Base-by-base conservation (phyloP, 345 rosid species). In the Chamaenerion angustifolium region DNA sequence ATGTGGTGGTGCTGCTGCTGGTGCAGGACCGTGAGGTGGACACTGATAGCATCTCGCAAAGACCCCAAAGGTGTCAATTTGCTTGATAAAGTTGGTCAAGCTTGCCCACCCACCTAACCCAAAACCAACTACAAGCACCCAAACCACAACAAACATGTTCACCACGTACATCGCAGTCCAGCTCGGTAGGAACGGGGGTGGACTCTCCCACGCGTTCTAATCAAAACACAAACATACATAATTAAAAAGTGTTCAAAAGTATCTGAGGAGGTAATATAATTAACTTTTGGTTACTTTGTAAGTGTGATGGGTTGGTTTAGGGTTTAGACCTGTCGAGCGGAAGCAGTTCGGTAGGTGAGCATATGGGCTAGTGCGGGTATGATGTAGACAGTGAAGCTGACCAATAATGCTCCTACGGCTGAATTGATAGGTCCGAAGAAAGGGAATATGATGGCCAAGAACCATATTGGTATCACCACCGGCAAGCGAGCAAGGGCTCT, bases 341-440 rank as follows among this genome's bases (percentile, higher is more conserved):
- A 50, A 50, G 74, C 64, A 41, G 66, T 56, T 45, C 70, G 42
- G 61, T 60, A 69, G 49, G 74, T 69, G 43, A 69, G 67, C 67
- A 69, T 69, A 51, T 69, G 74, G 19, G 74, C 74, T 46, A 65
- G 8, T 37, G 74, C 45, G 0, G 74, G 74, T 57, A 69, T 65
- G 12, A 69, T 61, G 51, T 69, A 69, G n/a, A 69, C 74, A 23
- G 74, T 69, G 70, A 69, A 69, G 67, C 67, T 69, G 52, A 69
- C 74, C 35, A 69, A 23, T 16, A 69, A 67, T 0, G 74, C 70
- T 0, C 74, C 74, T 0, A 69, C 74, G 0, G 74, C 67, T 1
- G 74, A 69, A 54, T 64, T 69, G 18, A 69, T 69, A 4, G 74
- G 74, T 12, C 74, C 74, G 35, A 69, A 69, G 47, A 69, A 69